Base-by-base conservation (phyloP, 169 alveolate genomes). In the Cryptosporidium bovis region DNA sequence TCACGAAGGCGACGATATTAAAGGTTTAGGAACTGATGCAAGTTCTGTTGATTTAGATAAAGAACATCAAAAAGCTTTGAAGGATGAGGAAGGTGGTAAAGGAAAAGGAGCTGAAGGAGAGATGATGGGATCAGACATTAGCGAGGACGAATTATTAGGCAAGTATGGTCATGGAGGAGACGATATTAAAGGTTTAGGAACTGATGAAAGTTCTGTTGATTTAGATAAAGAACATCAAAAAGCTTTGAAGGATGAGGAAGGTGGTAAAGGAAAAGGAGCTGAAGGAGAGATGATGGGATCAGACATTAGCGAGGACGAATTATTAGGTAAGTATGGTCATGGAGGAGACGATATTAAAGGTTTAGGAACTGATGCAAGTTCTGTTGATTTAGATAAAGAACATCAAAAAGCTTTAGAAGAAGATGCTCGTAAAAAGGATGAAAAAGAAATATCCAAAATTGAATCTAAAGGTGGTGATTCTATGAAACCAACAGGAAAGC, bases 1-100 rank as follows among this genome's bases (percentile, higher is more conserved):
- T 1, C 65, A 24, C 5, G 83, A n/a, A 5, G 83, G 83, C 0
- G 83, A 69, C 6, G 83, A 69, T 69, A 16, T 69, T 20, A 27
- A 51, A 0, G 83, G 68, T 1, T 2, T 55, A 15, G 68, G 20
- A 4, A 69, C 83, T 4, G 51, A 34, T 33, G 56, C 12, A 34
- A 69, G 83, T 55, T n/a, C 44, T 31, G 66, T 69, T 12, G 66
- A 53, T 69, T 69, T 69, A 27, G 15, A 8, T 33, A 56, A 69
- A 36, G 83, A 69, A 31, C 46, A 18, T 29, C 20, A 40, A 18
- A 55, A 12, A 29, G 83, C 83, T 6, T 24, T 20, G 3, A 31
- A 69, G 29, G 44, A 68, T 12, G 83, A 69, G 18, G 44, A 62
- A 62, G 27, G 46, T 10, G 50, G 15, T 31, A 62, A 18, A 18